Evolutionary conservation across 257 asterid species (phyloP), one percentile per base, ranked within the genome.

Genomic region (Dorcoceras hygrometricum): DNA sequence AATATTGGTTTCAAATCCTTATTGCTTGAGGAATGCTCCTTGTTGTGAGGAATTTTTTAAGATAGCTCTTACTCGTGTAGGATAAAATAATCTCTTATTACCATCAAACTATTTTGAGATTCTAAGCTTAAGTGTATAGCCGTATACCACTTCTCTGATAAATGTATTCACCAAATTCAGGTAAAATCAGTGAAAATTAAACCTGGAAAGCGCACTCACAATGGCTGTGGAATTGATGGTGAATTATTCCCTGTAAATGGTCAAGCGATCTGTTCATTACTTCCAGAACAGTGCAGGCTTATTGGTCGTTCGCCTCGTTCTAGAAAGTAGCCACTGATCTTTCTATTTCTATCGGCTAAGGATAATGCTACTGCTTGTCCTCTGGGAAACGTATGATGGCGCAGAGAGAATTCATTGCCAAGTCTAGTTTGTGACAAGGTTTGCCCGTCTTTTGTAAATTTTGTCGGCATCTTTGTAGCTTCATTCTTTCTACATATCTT

Each of bases 211-310:
- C 94, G 69, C 80, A 80, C 96, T 4, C 90, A 86, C 75, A 87
- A 71, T 53, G 94, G 96, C 60, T 88, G 97, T 76, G 99, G 99
- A 69, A 90, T 94, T 5, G 99, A 94, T 57, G 99, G 99, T 20
- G 99, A 94, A 80, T 88, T 90, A 63, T 90, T 94, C 80, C 85
- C 96, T 0, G 86, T 85, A n/a, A 86, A 85, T 8, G 99, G 91
- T 66, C 96, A 85, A 77, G 81, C 90, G 27, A 72, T 82, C 28
- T 88, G 92, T 66, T 87, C 99, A 57, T 81, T 87, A 64, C 92
- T 94, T 65, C 97, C 96, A 7, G 96, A 94, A 27, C 99, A 94
- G 74, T 90, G 99, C 87, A 82, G 95, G 75, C 99, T 94, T 48
- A 85, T 93, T 57, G 99, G 99, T 5, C 93, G 89, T 39, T 34